Evolutionary conservation across 2,329 filamentous ascomycete species (phyloP), one percentile per base, ranked within the genome.

Genomic region (Mycosphaerelloides madeirae): DNA sequence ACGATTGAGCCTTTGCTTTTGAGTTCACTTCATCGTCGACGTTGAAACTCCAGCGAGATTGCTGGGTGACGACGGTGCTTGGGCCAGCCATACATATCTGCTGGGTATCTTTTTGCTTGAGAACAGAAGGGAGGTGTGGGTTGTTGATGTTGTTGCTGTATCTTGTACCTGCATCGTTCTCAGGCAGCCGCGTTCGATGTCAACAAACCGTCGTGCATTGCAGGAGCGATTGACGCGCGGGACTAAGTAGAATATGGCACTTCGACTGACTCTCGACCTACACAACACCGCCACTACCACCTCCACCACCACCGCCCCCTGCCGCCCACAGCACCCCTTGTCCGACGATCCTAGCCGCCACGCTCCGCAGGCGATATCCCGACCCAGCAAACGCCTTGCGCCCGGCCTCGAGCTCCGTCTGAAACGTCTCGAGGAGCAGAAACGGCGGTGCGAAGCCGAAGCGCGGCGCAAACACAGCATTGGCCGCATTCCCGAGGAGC

Each of bases 401-500:
- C 68, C 70, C 18, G 68, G 67, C 49, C 63, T 72, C 41, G 60
- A 71, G 53, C 65, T 65, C 41, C 68, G 69, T 56, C 68, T 72
- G 59, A 65, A 65, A 43, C 66, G 67, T 44, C 62, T 73, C 44
- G 66, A 69, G 59, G 49, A 53, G 34, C 59, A 61, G 46, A 59
- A 64, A 45, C 58, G 52, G 49, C 50, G 77, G 44, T 65, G 56
- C 67, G 50, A 48, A 18, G 53, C 51, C 34, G 51, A 43, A 15
- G 46, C 38, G 20, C 40, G 37, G 43, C 43, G 28, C 48, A 49
- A 8, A 74, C 41, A 78, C 39, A 67, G 69, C 59, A 74, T 87
- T 58, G 84, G 84, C 54, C 80, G 84, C 48, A 79, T 88, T 43
- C 75, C 84, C 57, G 81, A 87, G 65, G 74, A 81, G 53, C 83